Evolutionary conservation across 2,329 filamentous ascomycete species (phyloP).

Genomic region (Cryphonectria radicalis): DNA sequence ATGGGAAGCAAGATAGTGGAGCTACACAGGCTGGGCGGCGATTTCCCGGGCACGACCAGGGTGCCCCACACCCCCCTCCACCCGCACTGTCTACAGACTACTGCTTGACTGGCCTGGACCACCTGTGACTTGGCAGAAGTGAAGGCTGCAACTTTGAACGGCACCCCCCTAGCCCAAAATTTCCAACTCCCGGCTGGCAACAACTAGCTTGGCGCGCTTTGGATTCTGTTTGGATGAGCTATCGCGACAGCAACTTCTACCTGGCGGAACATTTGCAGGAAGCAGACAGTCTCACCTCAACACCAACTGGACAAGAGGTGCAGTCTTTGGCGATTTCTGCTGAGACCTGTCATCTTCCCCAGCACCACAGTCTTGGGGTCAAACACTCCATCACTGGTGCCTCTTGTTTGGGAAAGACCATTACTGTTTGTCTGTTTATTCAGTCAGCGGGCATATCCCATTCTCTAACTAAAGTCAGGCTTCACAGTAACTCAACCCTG

Average conservation of each 20-base stretch:
- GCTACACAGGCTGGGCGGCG: slow-evolving; percentile 16
- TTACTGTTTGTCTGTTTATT: not conserved
- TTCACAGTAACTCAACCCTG: not conserved
- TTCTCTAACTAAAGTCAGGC: not conserved
- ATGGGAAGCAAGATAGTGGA: slow-evolving; percentile 16
- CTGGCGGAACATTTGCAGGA: not conserved
- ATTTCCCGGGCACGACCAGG: not conserved
- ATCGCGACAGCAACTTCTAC: slow-evolving; percentile 22
- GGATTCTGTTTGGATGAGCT: slow-evolving; percentile 10
- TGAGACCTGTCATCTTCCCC: not conserved
- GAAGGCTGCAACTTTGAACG: not conserved
- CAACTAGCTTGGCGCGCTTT: slow-evolving; percentile 25
- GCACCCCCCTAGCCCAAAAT: slow-evolving; percentile 21
- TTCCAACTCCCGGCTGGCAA: slow-evolving; percentile 23
- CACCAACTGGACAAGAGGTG: slow-evolving; percentile 9
- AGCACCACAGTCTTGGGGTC: not conserved
- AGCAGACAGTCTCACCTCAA: not conserved
- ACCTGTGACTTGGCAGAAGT: not conserved
- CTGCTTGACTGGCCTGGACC: not conserved
- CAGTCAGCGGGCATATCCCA: not conserved
- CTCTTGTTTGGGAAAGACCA: not conserved
- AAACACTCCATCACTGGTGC: not conserved
- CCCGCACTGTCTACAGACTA: slow-evolving; percentile 6
- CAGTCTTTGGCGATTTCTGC: not conserved
- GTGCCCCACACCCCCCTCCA: not conserved